phyloP scores from a whole-genome alignment of 148 eudicot species.

The Limonium bicolor region DNA sequence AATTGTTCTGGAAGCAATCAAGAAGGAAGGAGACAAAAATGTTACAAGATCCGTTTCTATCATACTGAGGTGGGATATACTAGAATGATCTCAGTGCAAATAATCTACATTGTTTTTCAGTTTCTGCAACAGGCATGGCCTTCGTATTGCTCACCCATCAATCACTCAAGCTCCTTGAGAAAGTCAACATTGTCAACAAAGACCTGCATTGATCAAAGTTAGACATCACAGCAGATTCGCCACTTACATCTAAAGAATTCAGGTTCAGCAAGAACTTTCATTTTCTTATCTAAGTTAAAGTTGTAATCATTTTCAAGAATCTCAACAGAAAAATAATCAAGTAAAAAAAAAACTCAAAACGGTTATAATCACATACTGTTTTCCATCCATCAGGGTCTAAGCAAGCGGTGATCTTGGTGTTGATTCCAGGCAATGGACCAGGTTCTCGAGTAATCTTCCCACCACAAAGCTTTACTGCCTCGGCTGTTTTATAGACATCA shows the following conservation, averaged over 20 bases:
- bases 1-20: no score
- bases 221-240: no score
- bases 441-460: slow-evolving; percentile 31
- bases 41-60: no score
- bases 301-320: no score
- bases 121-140: no score
- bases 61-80: no score
- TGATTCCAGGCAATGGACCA: slow-evolving; percentile 37
- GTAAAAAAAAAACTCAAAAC: no score
- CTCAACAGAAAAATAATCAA: neutral
- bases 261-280: neutral
- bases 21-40: no score
- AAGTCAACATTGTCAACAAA: slow-evolving; percentile 12
- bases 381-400: slow-evolving; percentile 47
- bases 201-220: slow-evolving; percentile 2
- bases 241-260: neutral
- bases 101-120: no score
- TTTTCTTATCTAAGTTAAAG: no score
- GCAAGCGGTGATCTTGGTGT: slow-evolving; percentile 33
- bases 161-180: slow-evolving; percentile 10
- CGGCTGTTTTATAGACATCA: slow-evolving; percentile 38
- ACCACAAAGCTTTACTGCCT: slow-evolving; percentile 26
- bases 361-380: slow-evolving; percentile 16
- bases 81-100: no score
- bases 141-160: no score